Conservation (phyloP, 1,139 yeast genomes). For the Lodderomyces parapsilosis region DNA sequence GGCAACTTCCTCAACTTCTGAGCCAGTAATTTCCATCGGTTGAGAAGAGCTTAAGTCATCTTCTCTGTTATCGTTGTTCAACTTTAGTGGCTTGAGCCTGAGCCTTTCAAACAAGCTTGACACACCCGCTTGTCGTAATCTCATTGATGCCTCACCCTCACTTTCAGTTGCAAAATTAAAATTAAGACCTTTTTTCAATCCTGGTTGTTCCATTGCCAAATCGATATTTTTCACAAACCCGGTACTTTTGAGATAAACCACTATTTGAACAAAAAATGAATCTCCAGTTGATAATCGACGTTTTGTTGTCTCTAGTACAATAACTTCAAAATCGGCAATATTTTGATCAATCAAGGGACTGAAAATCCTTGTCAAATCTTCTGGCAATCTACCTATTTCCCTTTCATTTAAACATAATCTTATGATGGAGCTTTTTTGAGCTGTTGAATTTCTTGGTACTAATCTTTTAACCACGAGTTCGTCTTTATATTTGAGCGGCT, state of each 20-base stretch:
- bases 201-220: conserved; percentile 11
- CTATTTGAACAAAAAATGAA: conserved; percentile 60
- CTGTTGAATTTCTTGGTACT: conserved; percentile 28
- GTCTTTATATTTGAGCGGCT: conserved; percentile 52
- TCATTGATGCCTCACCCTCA: conserved; percentile 49
- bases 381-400: conserved; percentile 79
- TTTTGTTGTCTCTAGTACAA: conserved; percentile 58
- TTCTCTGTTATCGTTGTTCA: conserved; percentile 14
- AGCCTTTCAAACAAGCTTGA: conserved; percentile 55
- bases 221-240: conserved; percentile 40
- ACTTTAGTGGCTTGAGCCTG: conserved; percentile 18
- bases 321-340: conserved; percentile 55
- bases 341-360: conserved; percentile 63
- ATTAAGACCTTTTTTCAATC: conserved; percentile 12
- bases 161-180: conserved; percentile 46
- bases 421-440: conserved; percentile 28
- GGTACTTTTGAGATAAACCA: conserved; percentile 53
- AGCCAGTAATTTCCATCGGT: conserved; percentile 9
- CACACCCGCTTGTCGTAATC: conserved; percentile 59
- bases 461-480: conserved; percentile 37
- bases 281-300: conserved; percentile 70
- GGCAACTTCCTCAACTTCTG: conserved; percentile 11
- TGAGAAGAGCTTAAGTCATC: conserved; percentile 8
- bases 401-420: conserved; percentile 32
- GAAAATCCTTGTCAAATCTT: conserved; percentile 65